Percentiles rank a stretch among this genome's conserved stretches.
Evolutionary conservation across 345 rosid species (phyloP).

Genomic region (Bruguiera gymnorhiza): DNA sequence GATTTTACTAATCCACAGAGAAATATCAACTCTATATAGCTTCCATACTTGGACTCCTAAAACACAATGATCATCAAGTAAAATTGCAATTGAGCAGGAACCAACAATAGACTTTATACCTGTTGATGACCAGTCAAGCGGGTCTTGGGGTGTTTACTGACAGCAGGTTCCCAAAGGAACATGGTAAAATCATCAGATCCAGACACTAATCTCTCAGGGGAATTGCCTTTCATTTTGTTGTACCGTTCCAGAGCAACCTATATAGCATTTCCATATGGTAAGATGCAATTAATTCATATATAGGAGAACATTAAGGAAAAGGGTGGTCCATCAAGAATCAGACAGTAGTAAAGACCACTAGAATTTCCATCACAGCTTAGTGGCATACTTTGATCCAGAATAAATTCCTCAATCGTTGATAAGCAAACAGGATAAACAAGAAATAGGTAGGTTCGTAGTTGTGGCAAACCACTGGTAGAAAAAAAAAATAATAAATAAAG

Average conservation of each 20-base stretch:
- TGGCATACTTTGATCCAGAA: background rate
- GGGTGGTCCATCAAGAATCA: background rate
- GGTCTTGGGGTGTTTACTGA: slow-evolving; percentile 69
- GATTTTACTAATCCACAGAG: too few relatives aligned
- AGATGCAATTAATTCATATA: background rate
- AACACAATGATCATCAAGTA: background rate
- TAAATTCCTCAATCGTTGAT: background rate
- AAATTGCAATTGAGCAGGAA: slow-evolving; percentile 1
- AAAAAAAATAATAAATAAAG: background rate
- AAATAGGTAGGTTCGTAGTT: too few relatives aligned
- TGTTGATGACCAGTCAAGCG: slow-evolving; percentile 93
- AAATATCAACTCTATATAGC: background rate
- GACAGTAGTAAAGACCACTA: background rate
- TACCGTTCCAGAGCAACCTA: slow-evolving; percentile 85
- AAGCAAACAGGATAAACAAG: background rate
- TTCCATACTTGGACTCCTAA: slow-evolving; percentile 2
- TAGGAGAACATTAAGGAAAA: background rate
- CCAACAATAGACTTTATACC: slow-evolving; percentile 29
- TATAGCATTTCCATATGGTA: slow-evolving; percentile 9
- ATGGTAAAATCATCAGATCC: slow-evolving; percentile 96
- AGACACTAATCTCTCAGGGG: slow-evolving; percentile 89
- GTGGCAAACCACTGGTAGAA: background rate
- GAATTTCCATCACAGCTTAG: background rate
- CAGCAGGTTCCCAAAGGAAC: slow-evolving; percentile 95
- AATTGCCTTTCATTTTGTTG: slow-evolving; percentile 70